A percentile compares a stretch with the other conserved stretches of the same genome.
Evolutionary conservation across 2,329 filamentous ascomycete species (phyloP).

Genomic region (Alternaria ethzedia): DNA sequence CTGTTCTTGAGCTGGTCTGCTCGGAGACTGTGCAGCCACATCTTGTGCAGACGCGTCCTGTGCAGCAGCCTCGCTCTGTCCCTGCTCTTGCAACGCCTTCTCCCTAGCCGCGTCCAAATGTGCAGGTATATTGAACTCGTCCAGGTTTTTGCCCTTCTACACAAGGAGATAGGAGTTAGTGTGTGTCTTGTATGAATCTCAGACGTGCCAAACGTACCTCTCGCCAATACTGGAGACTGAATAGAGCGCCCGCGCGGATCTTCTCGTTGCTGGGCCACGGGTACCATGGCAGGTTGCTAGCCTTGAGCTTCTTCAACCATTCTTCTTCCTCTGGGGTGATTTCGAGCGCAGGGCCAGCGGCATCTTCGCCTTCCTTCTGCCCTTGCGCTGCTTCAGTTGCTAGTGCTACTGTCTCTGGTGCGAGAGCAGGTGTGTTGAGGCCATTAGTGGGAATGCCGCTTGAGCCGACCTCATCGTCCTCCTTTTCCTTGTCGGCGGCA

Average conservation of each 20-base stretch:
- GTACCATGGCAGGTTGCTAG: conserved; percentile 59
- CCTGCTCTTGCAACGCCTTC: conserved; percentile 1
- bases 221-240: conserved; percentile 32
- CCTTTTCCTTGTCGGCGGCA: conserved; percentile 25
- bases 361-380: conserved; percentile 18
- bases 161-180: neutral
- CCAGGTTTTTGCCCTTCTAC: conserved; percentile 22
- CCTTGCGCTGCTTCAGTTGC: conserved; percentile 28
- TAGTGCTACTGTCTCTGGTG: conserved; percentile 27
- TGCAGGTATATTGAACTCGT: conserved; percentile 30
- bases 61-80: neutral
- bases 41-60: neutral
- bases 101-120: conserved; percentile 27
- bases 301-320: conserved; percentile 42
- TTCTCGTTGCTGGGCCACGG: conserved; percentile 78
- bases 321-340: conserved; percentile 42
- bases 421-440: conserved; percentile 37
- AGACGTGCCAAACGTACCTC: conserved; percentile 5
- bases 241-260: conserved; percentile 71
- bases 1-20: neutral
- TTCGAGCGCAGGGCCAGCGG: conserved; percentile 18
- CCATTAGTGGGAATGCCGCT: conserved; percentile 36
- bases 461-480: conserved; percentile 27
- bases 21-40: neutral
- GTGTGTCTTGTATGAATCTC: neutral